A percentile compares a stretch with the other conserved stretches of the same genome.
phyloP scores from a whole-genome alignment of 257 asterid species.

The Handroanthus guayacan region DNA sequence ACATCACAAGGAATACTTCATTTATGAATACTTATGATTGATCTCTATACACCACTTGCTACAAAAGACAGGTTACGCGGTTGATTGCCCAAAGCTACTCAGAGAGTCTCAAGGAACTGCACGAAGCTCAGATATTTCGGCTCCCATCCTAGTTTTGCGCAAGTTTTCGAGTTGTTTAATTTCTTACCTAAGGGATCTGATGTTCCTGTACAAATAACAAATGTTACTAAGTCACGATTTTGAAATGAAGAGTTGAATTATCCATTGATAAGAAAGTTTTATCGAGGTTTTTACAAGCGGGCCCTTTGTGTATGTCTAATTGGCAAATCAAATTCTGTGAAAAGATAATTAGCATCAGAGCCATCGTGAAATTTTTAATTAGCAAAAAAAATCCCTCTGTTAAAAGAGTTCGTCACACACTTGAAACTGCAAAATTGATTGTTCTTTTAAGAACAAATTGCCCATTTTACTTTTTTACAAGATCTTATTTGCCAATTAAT shows the following conservation, averaged over 20 bases:
- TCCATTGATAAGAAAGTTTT: background rate
- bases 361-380: no score
- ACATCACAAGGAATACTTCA: background rate
- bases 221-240: background rate
- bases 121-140: conserved; percentile 85
- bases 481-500: no score
- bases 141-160: conserved; percentile 83
- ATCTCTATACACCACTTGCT: conserved; percentile 24
- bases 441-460: no score
- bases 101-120: conserved; percentile 71
- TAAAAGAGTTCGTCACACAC: no score
- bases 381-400: no score
- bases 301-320: no score
- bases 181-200: conserved; percentile 84
- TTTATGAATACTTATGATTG: background rate
- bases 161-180: conserved; percentile 77
- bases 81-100: conserved; percentile 23
- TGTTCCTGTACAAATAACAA: conserved; percentile 58
- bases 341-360: no score
- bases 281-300: no score
- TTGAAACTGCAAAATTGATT: no score
- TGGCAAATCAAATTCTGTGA: no score
- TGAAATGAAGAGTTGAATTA: background rate
- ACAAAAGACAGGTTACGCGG: background rate
- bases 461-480: no score